Percentiles rank a stretch among this genome's conserved stretches.
Evolutionary conservation across 2,329 filamentous ascomycete genomes (phyloP).

Genomic region (Colletotrichum filicis): DNA sequence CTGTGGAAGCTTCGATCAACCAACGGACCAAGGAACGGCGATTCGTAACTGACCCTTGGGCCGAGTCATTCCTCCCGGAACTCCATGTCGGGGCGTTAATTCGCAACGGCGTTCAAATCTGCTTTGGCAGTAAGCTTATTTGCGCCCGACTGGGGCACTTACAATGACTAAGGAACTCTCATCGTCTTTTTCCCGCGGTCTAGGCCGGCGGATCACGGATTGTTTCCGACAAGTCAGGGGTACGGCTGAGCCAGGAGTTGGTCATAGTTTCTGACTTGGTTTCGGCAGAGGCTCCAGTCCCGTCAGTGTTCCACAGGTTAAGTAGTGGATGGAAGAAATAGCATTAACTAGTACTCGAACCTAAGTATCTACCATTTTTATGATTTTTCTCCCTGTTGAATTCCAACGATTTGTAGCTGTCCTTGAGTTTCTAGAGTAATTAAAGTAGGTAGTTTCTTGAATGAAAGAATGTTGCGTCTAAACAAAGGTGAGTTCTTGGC

Average conservation of each 20-base stretch:
- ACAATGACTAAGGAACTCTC: not conserved
- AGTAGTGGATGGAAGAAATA: too few relatives aligned
- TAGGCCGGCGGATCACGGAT: not conserved
- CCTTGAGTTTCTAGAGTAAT: too few relatives aligned
- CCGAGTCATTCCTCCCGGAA: not conserved
- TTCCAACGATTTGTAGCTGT: too few relatives aligned
- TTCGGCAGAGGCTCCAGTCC: not conserved
- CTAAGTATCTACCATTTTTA: too few relatives aligned
- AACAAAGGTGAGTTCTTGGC: too few relatives aligned
- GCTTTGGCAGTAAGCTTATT: conserved; percentile 12
- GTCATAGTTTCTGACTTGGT: not conserved
- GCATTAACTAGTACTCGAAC: too few relatives aligned
- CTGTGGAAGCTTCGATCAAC: not conserved
- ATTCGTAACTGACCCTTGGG: not conserved
- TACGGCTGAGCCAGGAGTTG: not conserved
- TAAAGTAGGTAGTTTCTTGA: too few relatives aligned
- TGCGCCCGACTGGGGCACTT: not conserved
- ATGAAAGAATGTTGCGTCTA: too few relatives aligned
- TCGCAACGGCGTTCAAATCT: not conserved
- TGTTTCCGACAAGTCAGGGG: not conserved
- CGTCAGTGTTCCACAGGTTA: not conserved
- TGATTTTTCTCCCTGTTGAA: accelerated
- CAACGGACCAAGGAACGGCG: too few relatives aligned
- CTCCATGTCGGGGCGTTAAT: not conserved
- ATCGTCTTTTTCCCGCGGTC: not conserved